Conservation (phyloP, 2,329 filamentous ascomycete genomes). For the Alternaria atra region DNA sequence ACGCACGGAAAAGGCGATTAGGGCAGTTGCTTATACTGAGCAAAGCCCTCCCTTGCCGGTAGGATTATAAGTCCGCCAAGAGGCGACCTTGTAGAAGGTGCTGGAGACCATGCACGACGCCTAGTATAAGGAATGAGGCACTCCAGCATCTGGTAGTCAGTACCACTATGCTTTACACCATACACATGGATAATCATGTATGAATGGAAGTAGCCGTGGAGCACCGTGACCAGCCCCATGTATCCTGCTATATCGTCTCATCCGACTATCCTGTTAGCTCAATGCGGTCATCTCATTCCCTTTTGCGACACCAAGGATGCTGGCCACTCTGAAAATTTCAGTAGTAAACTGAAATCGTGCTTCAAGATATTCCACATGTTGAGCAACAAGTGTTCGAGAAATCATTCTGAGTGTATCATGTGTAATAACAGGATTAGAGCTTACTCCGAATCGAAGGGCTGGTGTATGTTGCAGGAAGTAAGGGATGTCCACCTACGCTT, state of each 20-base stretch:
- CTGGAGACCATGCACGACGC: background rate
- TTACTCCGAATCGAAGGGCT: background rate
- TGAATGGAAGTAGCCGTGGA: background rate
- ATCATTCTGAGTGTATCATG: background rate
- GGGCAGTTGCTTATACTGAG: background rate
- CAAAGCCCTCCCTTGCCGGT: background rate
- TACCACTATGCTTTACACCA: background rate
- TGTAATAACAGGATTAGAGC: background rate
- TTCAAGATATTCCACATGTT: background rate
- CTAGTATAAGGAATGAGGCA: background rate
- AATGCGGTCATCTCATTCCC: background rate
- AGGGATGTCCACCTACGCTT: background rate
- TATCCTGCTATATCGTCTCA: background rate
- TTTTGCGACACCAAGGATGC: background rate
- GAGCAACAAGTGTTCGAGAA: background rate
- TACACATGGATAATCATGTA: background rate
- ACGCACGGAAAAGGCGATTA: background rate
- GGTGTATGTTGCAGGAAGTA: background rate
- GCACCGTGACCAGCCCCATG: background rate
- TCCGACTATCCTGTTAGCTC: background rate
- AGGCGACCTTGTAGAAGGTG: background rate
- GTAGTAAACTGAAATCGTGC: background rate
- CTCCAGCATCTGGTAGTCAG: background rate
- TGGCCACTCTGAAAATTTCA: background rate
- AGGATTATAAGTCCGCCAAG: background rate